phyloP scores from a whole-genome alignment of 768 basidiomycete species.

The Boletus reticuloceps region DNA sequence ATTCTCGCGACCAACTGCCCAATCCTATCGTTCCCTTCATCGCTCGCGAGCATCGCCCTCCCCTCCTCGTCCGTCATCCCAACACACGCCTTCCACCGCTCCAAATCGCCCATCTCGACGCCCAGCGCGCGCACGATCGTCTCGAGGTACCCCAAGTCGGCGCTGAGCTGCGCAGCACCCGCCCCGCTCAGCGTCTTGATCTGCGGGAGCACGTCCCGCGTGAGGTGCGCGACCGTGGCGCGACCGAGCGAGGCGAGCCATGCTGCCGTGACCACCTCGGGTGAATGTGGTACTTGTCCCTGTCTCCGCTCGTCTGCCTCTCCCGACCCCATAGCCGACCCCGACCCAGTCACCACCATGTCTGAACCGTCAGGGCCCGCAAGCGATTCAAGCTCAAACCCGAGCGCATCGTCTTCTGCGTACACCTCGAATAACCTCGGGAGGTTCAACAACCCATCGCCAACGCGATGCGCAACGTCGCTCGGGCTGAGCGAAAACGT shows the following conservation, averaged over 20 bases:
- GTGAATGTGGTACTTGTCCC: slow-evolving; percentile 42
- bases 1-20: slow-evolving; percentile 26
- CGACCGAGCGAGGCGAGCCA: slow-evolving; percentile 93
- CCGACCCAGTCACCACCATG: slow-evolving; percentile 27
- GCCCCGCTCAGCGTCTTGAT: slow-evolving; percentile 59
- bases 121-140: slow-evolving; percentile 91
- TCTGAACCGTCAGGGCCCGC: slow-evolving; percentile 57
- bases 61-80: slow-evolving; percentile 55
- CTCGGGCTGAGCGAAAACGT: slow-evolving; percentile 93
- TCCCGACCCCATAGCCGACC: slow-evolving; percentile 24
- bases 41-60: slow-evolving; percentile 11
- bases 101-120: slow-evolving; percentile 79
- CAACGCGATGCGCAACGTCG: slow-evolving; percentile 82
- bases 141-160: slow-evolving; percentile 85
- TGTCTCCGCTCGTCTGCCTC: not conserved
- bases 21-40: slow-evolving; percentile 20
- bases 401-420: slow-evolving; percentile 85
- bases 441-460: slow-evolving; percentile 92
- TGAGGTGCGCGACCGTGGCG: slow-evolving; percentile 73
- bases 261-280: slow-evolving; percentile 81
- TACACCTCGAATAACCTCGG: slow-evolving; percentile 94
- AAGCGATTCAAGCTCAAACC: slow-evolving; percentile 82
- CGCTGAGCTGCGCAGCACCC: slow-evolving; percentile 80
- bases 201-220: slow-evolving; percentile 63
- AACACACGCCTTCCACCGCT: slow-evolving; percentile 73